These are phyloP conservation scores for Phytophthora citrophthora DNA, from an alignment of 352 stramenopile species.

Conservation along the genomic window DNA sequence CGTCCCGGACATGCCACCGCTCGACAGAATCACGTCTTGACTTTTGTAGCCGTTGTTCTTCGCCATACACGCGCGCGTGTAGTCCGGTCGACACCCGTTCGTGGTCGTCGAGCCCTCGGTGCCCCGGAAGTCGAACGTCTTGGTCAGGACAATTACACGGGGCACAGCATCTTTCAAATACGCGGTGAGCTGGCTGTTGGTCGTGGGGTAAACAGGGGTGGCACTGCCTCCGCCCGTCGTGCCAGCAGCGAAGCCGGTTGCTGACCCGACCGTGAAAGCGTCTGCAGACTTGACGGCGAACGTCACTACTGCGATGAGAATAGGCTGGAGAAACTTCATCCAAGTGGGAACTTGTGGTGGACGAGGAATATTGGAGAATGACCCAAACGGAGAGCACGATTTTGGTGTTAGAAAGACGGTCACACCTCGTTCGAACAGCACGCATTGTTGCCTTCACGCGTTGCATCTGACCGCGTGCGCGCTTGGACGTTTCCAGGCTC, in stretches of 20 bases:
- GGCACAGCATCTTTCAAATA: conserved; percentile 29
- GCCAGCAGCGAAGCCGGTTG: conserved; percentile 28
- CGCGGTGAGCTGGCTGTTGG: conserved; percentile 32
- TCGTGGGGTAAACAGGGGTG: conserved; percentile 36
- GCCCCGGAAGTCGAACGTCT: conserved; percentile 44
- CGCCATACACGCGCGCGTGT: conserved; percentile 39
- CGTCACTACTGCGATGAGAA: conserved; percentile 3
- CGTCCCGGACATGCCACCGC: conserved; percentile 44
- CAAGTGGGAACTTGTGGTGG: not conserved
- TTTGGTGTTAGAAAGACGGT: conserved; percentile 5
- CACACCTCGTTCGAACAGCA: conserved; percentile 3
- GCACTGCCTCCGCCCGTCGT: conserved; percentile 39
- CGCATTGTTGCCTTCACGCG: not conserved
- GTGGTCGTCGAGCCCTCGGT: conserved; percentile 46
- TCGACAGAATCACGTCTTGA: conserved; percentile 49
- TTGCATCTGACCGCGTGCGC: not conserved
- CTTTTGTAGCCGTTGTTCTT: conserved; percentile 48
- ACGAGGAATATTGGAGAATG: conserved; percentile 9
- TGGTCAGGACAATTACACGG: conserved; percentile 44
- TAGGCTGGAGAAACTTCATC: conserved; percentile 11
- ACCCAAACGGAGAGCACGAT: not conserved
- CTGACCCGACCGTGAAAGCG: conserved; percentile 28
- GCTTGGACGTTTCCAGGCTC: not conserved
- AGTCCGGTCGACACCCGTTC: conserved; percentile 33
- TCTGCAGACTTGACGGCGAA: conserved; percentile 4